Conservation (phyloP, 1,284 basidiomycete species). For the Porogramme epimiltina region DNA sequence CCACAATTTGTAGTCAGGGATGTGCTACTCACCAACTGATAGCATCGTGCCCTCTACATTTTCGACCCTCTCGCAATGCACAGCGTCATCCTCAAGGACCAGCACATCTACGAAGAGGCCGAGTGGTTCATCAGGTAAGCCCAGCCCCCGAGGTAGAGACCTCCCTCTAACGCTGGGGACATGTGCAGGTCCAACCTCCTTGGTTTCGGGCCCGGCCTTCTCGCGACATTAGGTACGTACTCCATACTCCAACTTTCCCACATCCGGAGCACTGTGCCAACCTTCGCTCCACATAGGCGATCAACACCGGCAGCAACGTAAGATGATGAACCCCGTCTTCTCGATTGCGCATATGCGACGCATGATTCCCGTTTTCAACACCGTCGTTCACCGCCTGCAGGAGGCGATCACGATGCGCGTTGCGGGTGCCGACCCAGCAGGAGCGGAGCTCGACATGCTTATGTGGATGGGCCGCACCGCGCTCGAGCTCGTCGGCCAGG, state of each 20-base stretch:
- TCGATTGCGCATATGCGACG: constrained; percentile 11
- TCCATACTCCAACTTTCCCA: neutral
- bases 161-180: neutral
- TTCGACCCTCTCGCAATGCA: constrained; percentile 20
- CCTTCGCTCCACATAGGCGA: neutral
- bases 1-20: neutral
- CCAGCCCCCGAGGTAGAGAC: neutral
- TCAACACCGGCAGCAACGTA: constrained; percentile 11
- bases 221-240: constrained; percentile 11
- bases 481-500: constrained; percentile 40
- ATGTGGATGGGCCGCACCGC: constrained; percentile 37
- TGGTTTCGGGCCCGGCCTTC: constrained; percentile 14
- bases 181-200: neutral
- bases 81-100: constrained; percentile 21
- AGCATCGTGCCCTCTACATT: constrained; percentile 19
- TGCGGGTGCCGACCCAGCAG: constrained; percentile 2
- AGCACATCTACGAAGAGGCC: constrained; percentile 17
- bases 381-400: constrained; percentile 17
- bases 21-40: neutral
- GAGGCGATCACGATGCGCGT: constrained; percentile 20
- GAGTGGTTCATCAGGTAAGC: constrained; percentile 16
- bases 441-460: constrained; percentile 32
- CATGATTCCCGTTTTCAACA: constrained; percentile 10
- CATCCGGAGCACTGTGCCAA: neutral
- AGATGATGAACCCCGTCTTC: constrained; percentile 14